Evolutionary conservation across 495 filamentous ascomycete genomes (phyloP), one percentile per base, ranked within the genome.

Genomic region (Lentithecium fluviatile): DNA sequence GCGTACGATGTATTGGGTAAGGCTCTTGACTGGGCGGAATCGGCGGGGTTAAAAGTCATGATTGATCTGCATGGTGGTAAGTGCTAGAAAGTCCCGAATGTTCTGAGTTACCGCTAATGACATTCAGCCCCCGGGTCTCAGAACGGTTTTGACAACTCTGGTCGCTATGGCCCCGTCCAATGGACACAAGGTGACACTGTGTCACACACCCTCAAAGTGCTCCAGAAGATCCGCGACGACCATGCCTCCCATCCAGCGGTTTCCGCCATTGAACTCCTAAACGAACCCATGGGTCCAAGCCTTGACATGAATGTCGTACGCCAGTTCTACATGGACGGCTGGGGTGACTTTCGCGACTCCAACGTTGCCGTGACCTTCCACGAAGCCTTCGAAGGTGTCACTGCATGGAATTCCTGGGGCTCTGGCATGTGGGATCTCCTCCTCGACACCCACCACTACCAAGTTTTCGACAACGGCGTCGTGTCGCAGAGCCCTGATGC

Each of bases 11-110:
- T 78, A 53, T 80, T 91, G 13, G 84, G 87, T 53, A 69, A 80
- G 43, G 86, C 88, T 6, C 79, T 91, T 15, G 71, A 73, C 36
- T 93, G 88, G 88, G 89, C 89, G 19, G 68, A 82, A 60, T 70
- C 52, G 43, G 77, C 80, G 36, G 82, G 84, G 13, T 68, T 90
- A 20, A 88, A 84, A 66, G 83, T 91, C 37, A 79, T 87, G 66
- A 77, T 90, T 63, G 87, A 89, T 66, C 70, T 89, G 37, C 86
- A 89, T 63, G 87, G 87, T 56, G 84, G 83, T 85, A 71, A 67
- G 80, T 73, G 15, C 12, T 38, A 29, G 12, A 19, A 45, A 36
- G 12, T 47, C 54, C 29, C 26, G 12, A 11, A 15, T 6, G 1
- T 10, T 2, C 36, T 21, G 8, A 15, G 15, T 26, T 13, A 21